These are phyloP conservation scores for Scolecobasidium constrictum DNA, from an alignment of 2,329 filamentous ascomycete genomes.

Conservation along the genomic window DNA sequence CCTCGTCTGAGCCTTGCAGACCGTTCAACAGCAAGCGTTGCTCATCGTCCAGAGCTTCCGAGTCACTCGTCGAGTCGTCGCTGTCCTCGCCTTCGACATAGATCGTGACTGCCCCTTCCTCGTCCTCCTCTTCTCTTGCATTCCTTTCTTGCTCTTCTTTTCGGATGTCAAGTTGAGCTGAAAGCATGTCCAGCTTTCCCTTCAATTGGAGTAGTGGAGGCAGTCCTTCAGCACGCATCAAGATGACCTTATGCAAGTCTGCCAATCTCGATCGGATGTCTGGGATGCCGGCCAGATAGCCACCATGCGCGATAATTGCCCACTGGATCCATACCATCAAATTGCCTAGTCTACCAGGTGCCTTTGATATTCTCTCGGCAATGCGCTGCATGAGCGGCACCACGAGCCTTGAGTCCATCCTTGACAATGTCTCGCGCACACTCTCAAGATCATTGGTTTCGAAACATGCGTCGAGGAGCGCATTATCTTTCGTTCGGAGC, in stretches of 20 bases:
- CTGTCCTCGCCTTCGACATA: conserved; percentile 80
- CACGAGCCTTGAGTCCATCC: conserved; percentile 76
- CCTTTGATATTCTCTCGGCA: conserved; percentile 73
- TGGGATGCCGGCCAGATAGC: conserved; percentile 78
- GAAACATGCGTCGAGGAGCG: conserved; percentile 85
- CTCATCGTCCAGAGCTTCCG: conserved; percentile 37
- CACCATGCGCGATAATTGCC: conserved; percentile 85
- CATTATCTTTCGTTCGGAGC: conserved; percentile 80
- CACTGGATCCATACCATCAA: conserved; percentile 95
- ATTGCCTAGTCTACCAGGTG: conserved; percentile 79
- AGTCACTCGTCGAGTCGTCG: conserved; percentile 23
- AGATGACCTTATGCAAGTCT: conserved; percentile 74
- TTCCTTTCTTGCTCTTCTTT: neutral
- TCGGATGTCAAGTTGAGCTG: conserved; percentile 69
- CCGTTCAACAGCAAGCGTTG: conserved; percentile 22
- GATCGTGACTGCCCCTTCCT: conserved; percentile 64
- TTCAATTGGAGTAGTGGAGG: conserved; percentile 78
- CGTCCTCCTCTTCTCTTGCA: conserved; percentile 35
- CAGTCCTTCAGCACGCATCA: conserved; percentile 73
- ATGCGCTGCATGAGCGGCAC: conserved; percentile 70
- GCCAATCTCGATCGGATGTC: conserved; percentile 68
- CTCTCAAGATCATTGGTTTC: conserved; percentile 65
- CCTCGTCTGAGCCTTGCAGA: conserved; percentile 33
- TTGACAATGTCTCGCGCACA: conserved; percentile 80
- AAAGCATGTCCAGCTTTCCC: conserved; percentile 89